A percentile compares a stretch with the other conserved stretches of the same genome.
Evolutionary conservation across 495 filamentous ascomycete genomes (phyloP).

Genomic region (Sporormia fimetaria): DNA sequence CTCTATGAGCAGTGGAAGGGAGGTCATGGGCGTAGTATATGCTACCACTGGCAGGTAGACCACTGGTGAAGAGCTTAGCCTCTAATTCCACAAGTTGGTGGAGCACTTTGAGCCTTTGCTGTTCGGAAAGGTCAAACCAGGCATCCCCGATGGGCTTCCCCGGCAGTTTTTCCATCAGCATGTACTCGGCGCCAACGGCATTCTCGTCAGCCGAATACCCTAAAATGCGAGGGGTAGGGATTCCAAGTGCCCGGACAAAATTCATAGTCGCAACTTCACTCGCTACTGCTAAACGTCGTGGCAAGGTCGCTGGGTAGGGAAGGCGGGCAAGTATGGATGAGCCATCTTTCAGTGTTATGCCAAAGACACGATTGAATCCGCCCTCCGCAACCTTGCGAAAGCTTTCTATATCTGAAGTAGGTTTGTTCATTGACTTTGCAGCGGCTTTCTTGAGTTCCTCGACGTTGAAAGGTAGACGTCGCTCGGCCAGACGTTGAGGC

Average conservation of each 20-base stretch:
- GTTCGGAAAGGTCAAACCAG: conserved; percentile 33
- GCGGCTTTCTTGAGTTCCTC: conserved; percentile 14
- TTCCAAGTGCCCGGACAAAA: conserved; percentile 32
- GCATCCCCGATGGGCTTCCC: conserved; percentile 17
- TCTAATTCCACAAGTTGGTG: conserved; percentile 34
- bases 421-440: conserved; percentile 9
- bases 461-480: conserved; percentile 10
- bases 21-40: conserved; percentile 34
- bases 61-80: conserved; percentile 30
- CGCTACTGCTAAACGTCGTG: conserved; percentile 32
- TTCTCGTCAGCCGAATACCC: conserved; percentile 12
- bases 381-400: conserved; percentile 16
- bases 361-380: conserved; percentile 17
- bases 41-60: conserved; percentile 34
- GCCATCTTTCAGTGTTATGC: conserved; percentile 13
- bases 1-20: conserved; percentile 1
- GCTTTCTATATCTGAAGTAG: conserved; percentile 9
- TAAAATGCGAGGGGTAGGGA: conserved; percentile 26
- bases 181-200: conserved; percentile 21
- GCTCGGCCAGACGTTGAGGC: conserved; percentile 7
- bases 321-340: conserved; percentile 11
- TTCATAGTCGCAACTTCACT: conserved; percentile 40
- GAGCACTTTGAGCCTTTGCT: conserved; percentile 34
- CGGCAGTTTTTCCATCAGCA: conserved; percentile 21
- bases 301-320: conserved; percentile 12